Conservation (phyloP, 2,329 filamentous ascomycete genomes). For the Curvularia verruculosa region DNA sequence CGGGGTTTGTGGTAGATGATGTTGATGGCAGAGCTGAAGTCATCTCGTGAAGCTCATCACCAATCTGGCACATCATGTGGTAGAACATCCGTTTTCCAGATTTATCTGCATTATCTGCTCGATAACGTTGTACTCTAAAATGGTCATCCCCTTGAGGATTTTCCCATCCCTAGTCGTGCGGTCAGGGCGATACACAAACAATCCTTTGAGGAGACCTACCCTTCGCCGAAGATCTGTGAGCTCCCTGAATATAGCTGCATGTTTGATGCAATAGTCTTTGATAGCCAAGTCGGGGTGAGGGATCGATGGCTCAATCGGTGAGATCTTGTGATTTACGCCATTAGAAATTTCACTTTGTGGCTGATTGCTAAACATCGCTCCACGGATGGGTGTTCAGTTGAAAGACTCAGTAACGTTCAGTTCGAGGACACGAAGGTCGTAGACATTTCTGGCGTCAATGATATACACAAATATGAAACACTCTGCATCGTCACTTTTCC, state of each 20-base stretch:
- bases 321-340: background rate
- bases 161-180: slow-evolving; percentile 53
- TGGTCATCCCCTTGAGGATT: slow-evolving; percentile 52
- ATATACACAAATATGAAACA: background rate
- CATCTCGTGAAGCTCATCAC: slow-evolving; percentile 48
- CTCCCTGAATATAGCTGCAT: slow-evolving; percentile 5
- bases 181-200: background rate
- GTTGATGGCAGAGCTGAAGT: slow-evolving; percentile 44
- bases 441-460: background rate
- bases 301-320: background rate
- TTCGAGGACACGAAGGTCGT: background rate
- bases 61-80: slow-evolving; percentile 54
- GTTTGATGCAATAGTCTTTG: slow-evolving; percentile 5
- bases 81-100: slow-evolving; percentile 44
- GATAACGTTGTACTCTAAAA: slow-evolving; percentile 52
- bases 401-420: background rate
- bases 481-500: background rate
- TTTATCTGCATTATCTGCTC: slow-evolving; percentile 44
- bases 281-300: background rate
- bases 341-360: background rate
- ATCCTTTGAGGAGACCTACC: slow-evolving; percentile 3
- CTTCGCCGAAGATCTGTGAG: slow-evolving; percentile 5
- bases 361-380: background rate
- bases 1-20: background rate
- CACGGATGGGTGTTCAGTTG: background rate